A percentile compares a stretch with the other conserved stretches of the same genome.
phyloP scores from a whole-genome alignment of 2,329 filamentous ascomycete species.

The Penicillium palitans region DNA sequence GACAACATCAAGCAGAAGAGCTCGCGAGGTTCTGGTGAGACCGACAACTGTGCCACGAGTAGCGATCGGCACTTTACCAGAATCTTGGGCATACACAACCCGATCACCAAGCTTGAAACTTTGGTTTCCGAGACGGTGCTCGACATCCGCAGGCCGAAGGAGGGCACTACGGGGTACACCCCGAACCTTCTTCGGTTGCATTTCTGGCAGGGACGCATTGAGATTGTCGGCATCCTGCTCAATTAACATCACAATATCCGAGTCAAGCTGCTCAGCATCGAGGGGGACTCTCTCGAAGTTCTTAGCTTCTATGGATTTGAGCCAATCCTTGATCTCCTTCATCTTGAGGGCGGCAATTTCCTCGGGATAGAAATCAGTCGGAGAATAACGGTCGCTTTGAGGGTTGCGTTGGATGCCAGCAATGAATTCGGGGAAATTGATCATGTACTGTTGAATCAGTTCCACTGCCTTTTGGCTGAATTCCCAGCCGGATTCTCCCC shows the following conservation, averaged over 20 bases:
- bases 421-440: slow-evolving; percentile 92
- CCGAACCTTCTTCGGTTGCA: slow-evolving; percentile 68
- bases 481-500: slow-evolving; percentile 86
- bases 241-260: slow-evolving; percentile 78
- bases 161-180: slow-evolving; percentile 83
- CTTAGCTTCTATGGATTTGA: slow-evolving; percentile 88
- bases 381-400: slow-evolving; percentile 77
- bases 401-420: slow-evolving; percentile 83
- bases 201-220: slow-evolving; percentile 53
- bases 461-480: slow-evolving; percentile 83
- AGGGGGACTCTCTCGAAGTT: slow-evolving; percentile 94
- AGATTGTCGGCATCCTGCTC: slow-evolving; percentile 71
- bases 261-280: slow-evolving; percentile 94
- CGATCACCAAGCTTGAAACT: slow-evolving; percentile 82
- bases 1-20: slow-evolving; percentile 81
- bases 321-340: slow-evolving; percentile 91
- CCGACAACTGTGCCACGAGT: slow-evolving; percentile 92
- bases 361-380: slow-evolving; percentile 81
- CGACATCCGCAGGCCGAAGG: slow-evolving; percentile 92
- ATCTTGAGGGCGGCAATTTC: slow-evolving; percentile 73
- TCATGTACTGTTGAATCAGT: slow-evolving; percentile 85
- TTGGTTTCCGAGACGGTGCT: slow-evolving; percentile 85
- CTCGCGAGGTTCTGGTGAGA: slow-evolving; percentile 81
- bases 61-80: slow-evolving; percentile 91
- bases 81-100: slow-evolving; percentile 87